A percentile compares a stretch with the other conserved stretches of the same genome.
These are phyloP conservation scores for Sodiomyces alkalinus DNA, from an alignment of 2,329 filamentous ascomycete species.

Conservation along the genomic window DNA sequence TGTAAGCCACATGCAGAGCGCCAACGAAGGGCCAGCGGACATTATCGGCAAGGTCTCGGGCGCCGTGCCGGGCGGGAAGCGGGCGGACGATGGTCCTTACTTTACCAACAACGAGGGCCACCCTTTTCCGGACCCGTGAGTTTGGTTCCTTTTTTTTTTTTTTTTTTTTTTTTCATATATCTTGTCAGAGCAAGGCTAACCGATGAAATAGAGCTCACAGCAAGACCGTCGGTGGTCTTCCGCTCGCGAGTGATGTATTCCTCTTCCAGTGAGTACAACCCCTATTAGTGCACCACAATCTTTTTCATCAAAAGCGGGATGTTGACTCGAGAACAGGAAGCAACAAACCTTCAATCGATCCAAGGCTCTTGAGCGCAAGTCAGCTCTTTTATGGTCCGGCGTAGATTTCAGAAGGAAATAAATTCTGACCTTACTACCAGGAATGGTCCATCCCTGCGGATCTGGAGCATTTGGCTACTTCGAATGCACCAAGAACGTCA, in stretches of 20 bases:
- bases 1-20: constrained; percentile 24
- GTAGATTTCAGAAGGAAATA: neutral
- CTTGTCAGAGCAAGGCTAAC: no score
- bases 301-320: no score
- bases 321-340: constrained; percentile 15
- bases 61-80: constrained; percentile 25
- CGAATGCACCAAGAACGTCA: constrained; percentile 31
- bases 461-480: constrained; percentile 25
- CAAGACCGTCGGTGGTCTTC: constrained; percentile 36
- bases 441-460: constrained; percentile 20
- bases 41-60: constrained; percentile 35
- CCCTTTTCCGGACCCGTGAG: constrained; percentile 30
- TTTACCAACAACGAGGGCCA: constrained; percentile 40
- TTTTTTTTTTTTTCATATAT: no score
- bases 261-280: constrained; percentile 28
- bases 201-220: constrained; percentile 23
- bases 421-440: neutral
- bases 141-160: no score
- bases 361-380: constrained; percentile 29
- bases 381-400: no score
- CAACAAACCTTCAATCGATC: constrained; percentile 40
- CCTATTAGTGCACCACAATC: no score
- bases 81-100: constrained; percentile 32
- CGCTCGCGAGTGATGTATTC: constrained; percentile 32
- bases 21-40: constrained; percentile 35